phyloP scores from a whole-genome alignment of 2,329 filamentous ascomycete genomes.

The Hymenoscyphus linearis region DNA sequence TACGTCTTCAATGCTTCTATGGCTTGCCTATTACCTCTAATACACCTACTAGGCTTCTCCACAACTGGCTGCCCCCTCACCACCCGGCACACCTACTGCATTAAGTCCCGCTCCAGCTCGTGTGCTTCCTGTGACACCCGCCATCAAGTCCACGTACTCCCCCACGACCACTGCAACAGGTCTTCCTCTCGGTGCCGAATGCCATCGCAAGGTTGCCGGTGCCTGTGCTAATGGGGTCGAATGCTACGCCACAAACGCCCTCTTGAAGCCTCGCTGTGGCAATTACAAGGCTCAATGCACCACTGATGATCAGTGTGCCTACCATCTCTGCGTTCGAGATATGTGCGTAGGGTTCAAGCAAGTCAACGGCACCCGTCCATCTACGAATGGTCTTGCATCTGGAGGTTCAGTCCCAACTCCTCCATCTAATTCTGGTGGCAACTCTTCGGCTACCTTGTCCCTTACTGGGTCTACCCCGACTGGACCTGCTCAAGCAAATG shows the following conservation, averaged over 20 bases:
- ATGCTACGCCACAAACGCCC: conserved; percentile 13
- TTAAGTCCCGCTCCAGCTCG: background rate
- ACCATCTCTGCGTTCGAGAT: conserved; percentile 13
- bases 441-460: background rate
- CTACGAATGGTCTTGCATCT: background rate
- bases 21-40: background rate
- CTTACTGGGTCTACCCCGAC: background rate
- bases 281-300: conserved; percentile 13
- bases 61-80: background rate
- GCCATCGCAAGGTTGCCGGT: background rate
- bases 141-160: background rate
- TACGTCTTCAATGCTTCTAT: background rate
- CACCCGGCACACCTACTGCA: background rate
- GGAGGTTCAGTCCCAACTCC: background rate
- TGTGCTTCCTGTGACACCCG: background rate
- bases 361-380: background rate
- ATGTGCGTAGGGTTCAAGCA: conserved; percentile 9
- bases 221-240: conserved; percentile 14
- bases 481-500: background rate
- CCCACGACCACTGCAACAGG: background rate
- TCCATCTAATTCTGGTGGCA: background rate
- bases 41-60: background rate
- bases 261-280: conserved; percentile 12
- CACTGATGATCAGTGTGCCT: conserved; percentile 14
- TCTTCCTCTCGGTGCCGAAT: conserved; percentile 3